phyloP scores from a whole-genome alignment of 352 stramenopile genomes.

The Pythium aquatile region DNA sequence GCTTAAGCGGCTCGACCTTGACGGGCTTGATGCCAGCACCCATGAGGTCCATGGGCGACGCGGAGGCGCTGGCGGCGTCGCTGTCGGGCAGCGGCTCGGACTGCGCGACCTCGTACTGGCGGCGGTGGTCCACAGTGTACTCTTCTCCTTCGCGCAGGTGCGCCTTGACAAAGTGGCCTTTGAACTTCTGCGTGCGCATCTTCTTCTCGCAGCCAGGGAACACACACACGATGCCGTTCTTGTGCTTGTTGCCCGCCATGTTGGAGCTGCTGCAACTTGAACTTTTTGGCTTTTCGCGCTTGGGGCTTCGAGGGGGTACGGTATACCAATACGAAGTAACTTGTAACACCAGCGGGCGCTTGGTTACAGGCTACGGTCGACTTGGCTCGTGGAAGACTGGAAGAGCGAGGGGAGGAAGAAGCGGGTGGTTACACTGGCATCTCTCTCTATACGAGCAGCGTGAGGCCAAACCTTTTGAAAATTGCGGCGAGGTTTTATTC shows the following conservation, averaged over 20 bases:
- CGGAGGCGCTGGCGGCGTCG: constrained; percentile 23
- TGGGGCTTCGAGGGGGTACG: constrained; percentile 5
- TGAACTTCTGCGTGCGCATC: constrained; percentile 89
- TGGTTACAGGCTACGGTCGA: constrained; percentile 17
- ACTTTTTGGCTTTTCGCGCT: constrained; percentile 13
- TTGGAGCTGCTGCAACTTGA: constrained; percentile 22
- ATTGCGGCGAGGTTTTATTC: constrained; percentile 23
- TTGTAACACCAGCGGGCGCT: not conserved
- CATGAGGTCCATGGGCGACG: constrained; percentile 25
- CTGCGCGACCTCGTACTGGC: constrained; percentile 73
- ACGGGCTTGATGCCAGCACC: constrained; percentile 5
- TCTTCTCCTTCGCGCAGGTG: constrained; percentile 75
- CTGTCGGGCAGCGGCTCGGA: constrained; percentile 44
- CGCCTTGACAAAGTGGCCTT: constrained; percentile 77
- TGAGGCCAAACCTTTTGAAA: constrained; percentile 9
- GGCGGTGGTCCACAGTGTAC: constrained; percentile 76
- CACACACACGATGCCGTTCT: constrained; percentile 85
- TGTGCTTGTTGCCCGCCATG: constrained; percentile 88
- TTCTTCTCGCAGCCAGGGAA: constrained; percentile 79
- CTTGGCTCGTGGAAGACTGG: not conserved
- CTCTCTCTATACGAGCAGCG: constrained; percentile 26
- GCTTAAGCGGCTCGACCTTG: constrained; percentile 20
- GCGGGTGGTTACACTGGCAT: constrained; percentile 36
- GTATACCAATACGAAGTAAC: not conserved
- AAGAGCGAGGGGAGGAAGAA: not conserved